Base-by-base conservation (phyloP, 495 filamentous ascomycete species). In the Aeminium ludgeri region DNA sequence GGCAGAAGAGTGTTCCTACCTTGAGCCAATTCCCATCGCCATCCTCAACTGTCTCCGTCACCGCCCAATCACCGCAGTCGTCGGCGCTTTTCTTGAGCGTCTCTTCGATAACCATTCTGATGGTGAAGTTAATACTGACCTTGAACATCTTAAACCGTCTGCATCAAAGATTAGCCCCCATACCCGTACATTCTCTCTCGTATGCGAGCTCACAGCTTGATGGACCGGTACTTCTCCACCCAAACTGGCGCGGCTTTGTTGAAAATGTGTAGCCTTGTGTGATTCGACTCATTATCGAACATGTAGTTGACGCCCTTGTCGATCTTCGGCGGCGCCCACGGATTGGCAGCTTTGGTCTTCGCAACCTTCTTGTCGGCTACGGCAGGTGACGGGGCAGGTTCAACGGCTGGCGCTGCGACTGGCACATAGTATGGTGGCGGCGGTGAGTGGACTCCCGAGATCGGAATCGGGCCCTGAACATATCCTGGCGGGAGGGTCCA, bases 101-200 rank as follows among this genome's bases (percentile, higher is more conserved):
- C 19, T 41, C 20, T 30, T 49, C 46, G 25, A 49, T 44, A 13
- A 49, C 30, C 20, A 23, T 28, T 18, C 19, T 3, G 4, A 44
- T 29, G 10, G 41, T 49, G 34, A 38, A 40, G 17, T 49, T 36
- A 10, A 39, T 35, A 23, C 27, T 27, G 23, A 39, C 46, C 13
- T 40, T 25, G 36, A 39, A 49, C 41, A 49, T 44, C 41, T 44
- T 49, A 36, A 49, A 49, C 3, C 28, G 13, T n/a, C 43, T 45
- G 17, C 20, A 18, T 33, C 17, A 34, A 2, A 23, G 16, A 7
- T 43, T n/a, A 37, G 13, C n/a, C n/a, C n/a, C n/a, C 11, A 33
- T 32, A 17, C 2, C 4, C 18, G 27, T 7, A 15, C 36, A 10
- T 2, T 2, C 10, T 12, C 20, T 25, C 12, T 10, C 18, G 13